phyloP scores from a whole-genome alignment of 1,284 basidiomycete genomes.

The Leccinum pachyderme region DNA sequence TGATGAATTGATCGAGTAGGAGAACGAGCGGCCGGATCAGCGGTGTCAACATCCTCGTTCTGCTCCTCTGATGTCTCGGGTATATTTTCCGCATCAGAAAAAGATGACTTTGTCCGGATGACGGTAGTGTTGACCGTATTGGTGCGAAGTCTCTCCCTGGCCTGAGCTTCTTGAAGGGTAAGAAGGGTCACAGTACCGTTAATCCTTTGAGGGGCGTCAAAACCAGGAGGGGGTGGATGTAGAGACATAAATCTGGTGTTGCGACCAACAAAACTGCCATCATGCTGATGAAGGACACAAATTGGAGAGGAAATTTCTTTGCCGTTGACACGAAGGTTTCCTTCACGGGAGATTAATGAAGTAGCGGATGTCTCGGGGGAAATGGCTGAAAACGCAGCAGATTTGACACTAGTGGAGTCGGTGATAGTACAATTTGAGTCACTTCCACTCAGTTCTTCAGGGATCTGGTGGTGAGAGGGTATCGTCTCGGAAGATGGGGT shows the following conservation, averaged over 20 bases:
- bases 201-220: slow-evolving; percentile 44
- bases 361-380: slow-evolving; percentile 48
- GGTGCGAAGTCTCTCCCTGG: slow-evolving; percentile 50
- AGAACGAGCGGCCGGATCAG: slow-evolving; percentile 29
- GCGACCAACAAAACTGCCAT: slow-evolving; percentile 30
- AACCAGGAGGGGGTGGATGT: slow-evolving; percentile 30
- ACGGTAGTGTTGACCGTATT: slow-evolving; percentile 41
- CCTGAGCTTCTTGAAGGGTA: slow-evolving; percentile 71
- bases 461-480: slow-evolving; percentile 24
- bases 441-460: slow-evolving; percentile 37
- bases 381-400: slow-evolving; percentile 39
- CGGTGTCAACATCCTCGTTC: slow-evolving; percentile 17
- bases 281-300: slow-evolving; percentile 32
- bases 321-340: slow-evolving; percentile 39
- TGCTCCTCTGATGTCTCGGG: slow-evolving; percentile 25
- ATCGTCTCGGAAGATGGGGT: slow-evolving; percentile 35
- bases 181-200: slow-evolving; percentile 65
- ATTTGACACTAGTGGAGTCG: slow-evolving; percentile 45
- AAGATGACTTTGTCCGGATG: slow-evolving; percentile 27
- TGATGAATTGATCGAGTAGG: slow-evolving; percentile 58
- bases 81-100: slow-evolving; percentile 28
- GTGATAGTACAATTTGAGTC: slow-evolving; percentile 58
- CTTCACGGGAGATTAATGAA: slow-evolving; percentile 40
- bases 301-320: slow-evolving; percentile 56
- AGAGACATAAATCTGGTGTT: slow-evolving; percentile 35